These are phyloP conservation scores for Zygosaccharomyces pseudobailii DNA, from an alignment of 1,139 yeast genomes.

Conservation along the genomic window DNA sequence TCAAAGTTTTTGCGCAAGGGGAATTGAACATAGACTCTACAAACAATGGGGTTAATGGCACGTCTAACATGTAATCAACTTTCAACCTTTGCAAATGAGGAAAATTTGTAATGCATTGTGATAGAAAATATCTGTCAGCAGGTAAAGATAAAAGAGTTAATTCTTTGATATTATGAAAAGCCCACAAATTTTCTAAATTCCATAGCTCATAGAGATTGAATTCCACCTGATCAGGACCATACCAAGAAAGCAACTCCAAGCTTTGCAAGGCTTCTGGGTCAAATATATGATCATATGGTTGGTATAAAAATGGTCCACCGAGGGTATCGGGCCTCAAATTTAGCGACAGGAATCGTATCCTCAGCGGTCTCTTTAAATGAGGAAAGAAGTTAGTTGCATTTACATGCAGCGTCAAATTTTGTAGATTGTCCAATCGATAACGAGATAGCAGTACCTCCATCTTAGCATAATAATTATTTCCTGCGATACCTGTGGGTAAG, in stretches of 20 bases:
- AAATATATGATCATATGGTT: constrained; percentile 23
- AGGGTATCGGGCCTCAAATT: constrained; percentile 29
- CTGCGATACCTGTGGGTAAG: constrained; percentile 21
- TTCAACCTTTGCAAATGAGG: constrained; percentile 18
- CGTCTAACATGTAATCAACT: constrained; percentile 29
- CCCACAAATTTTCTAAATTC: constrained; percentile 20
- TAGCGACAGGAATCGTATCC: constrained; percentile 21
- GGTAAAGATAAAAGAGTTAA: constrained; percentile 23
- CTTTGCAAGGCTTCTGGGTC: constrained; percentile 20
- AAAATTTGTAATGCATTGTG: constrained; percentile 16
- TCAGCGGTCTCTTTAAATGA: constrained; percentile 18
- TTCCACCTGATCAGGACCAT: constrained; percentile 19
- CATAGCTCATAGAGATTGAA: constrained; percentile 22
- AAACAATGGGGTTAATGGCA: constrained; percentile 11
- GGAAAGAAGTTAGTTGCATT: constrained; percentile 25
- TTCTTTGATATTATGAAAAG: constrained; percentile 20
- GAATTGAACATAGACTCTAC: constrained; percentile 17
- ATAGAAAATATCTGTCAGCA: constrained; percentile 20
- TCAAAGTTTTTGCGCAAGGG: constrained; percentile 17
- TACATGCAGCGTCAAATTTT: constrained; percentile 25
- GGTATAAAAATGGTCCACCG: constrained; percentile 7
- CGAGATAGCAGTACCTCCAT: constrained; percentile 14
- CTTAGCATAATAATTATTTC: constrained; percentile 16
- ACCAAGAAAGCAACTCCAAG: constrained; percentile 31
- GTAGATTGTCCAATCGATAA: constrained; percentile 20